These are phyloP conservation scores for Wallacemonas sp. DNA, from an alignment of 208 protist genomes.

Conservation along the genomic window DNA sequence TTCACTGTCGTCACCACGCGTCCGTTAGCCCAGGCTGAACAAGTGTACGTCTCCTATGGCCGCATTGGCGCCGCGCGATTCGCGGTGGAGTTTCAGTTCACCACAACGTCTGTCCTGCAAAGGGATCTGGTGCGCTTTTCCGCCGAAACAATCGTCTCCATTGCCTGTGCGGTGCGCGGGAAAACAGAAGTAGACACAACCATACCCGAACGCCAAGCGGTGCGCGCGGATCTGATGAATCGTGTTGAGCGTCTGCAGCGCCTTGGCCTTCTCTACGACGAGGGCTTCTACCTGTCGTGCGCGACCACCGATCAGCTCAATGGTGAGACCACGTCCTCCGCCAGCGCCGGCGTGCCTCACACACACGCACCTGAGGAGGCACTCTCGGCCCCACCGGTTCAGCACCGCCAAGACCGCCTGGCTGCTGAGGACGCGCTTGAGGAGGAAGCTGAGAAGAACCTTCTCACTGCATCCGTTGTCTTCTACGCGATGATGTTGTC, in stretches of 20 bases:
- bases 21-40: slow-evolving; percentile 57
- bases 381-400: not conserved
- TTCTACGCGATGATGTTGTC: slow-evolving; percentile 8
- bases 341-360: not conserved
- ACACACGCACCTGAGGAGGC: not conserved
- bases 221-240: slow-evolving; percentile 19
- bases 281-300: slow-evolving; percentile 70
- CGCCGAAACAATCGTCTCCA: slow-evolving; percentile 18
- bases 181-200: not conserved
- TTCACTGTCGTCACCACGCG: slow-evolving; percentile 71
- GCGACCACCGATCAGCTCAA: slow-evolving; percentile 17
- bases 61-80: slow-evolving; percentile 72
- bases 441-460: slow-evolving; percentile 11
- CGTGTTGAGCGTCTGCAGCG: slow-evolving; percentile 75
- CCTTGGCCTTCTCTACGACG: slow-evolving; percentile 75
- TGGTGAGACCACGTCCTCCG: not conserved
- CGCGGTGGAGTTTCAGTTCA: slow-evolving; percentile 82
- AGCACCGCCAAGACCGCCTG: not conserved
- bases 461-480: slow-evolving; percentile 6
- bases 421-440: not conserved
- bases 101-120: slow-evolving; percentile 43
- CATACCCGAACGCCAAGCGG: not conserved
- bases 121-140: slow-evolving; percentile 71
- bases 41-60: slow-evolving; percentile 82
- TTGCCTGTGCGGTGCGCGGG: not conserved